phyloP scores from a whole-genome alignment of 2,329 filamentous ascomycete species.

The Colletotrichum neosansevieriae region DNA sequence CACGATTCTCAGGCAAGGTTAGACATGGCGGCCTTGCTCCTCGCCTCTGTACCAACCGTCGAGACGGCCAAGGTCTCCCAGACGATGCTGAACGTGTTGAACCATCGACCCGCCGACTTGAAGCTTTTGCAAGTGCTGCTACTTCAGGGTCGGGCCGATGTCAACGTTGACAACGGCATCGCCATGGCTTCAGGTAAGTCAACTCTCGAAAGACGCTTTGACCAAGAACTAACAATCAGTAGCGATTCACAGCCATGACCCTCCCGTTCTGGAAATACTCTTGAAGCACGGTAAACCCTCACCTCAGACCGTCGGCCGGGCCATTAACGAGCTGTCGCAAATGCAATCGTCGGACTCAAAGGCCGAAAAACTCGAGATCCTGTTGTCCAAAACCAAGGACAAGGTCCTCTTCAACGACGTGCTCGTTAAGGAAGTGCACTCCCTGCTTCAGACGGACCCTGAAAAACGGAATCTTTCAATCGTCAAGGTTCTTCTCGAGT shows the following conservation, averaged over 20 bases:
- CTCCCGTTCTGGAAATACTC: slow-evolving; percentile 61
- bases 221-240: slow-evolving; percentile 34
- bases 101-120: slow-evolving; percentile 61
- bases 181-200: slow-evolving; percentile 54
- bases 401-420: slow-evolving; percentile 58
- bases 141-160: slow-evolving; percentile 63
- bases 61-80: slow-evolving; percentile 56
- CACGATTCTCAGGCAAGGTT: slow-evolving; percentile 56
- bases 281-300: slow-evolving; percentile 60
- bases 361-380: slow-evolving; percentile 60
- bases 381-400: slow-evolving; percentile 58
- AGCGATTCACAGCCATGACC: slow-evolving; percentile 59
- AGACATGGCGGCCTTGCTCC: slow-evolving; percentile 60
- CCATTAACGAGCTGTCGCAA: slow-evolving; percentile 57
- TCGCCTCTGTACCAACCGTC: slow-evolving; percentile 58
- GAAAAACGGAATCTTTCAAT: slow-evolving; percentile 56
- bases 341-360: slow-evolving; percentile 60
- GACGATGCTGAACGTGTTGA: slow-evolving; percentile 57
- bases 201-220: not conserved
- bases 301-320: slow-evolving; percentile 56
- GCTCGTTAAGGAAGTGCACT: slow-evolving; percentile 64
- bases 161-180: slow-evolving; percentile 61
- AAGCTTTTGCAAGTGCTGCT: slow-evolving; percentile 62
- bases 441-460: slow-evolving; percentile 53
- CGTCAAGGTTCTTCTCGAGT: slow-evolving; percentile 60